A percentile compares a stretch with the other conserved stretches of the same genome.
Conservation (phyloP, 495 filamentous ascomycete species). For the Xanthoparmelia taractica region DNA sequence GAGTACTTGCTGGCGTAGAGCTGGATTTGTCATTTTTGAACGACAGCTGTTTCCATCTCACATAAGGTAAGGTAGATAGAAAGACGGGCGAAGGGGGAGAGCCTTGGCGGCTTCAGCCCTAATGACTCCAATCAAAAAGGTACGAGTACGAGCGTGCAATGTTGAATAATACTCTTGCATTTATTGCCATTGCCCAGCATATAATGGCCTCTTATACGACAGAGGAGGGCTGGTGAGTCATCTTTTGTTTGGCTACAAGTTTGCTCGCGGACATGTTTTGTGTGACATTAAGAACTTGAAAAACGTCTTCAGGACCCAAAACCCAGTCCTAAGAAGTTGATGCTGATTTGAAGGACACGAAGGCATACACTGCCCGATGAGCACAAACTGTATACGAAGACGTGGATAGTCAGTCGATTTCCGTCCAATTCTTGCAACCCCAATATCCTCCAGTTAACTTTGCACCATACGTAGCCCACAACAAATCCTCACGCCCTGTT, state of each 20-base stretch:
- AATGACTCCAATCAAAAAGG: not conserved
- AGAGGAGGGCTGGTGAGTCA: constrained; percentile 29
- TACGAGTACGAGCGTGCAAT: not conserved
- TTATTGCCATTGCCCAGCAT: not conserved
- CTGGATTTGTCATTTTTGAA: constrained; percentile 39
- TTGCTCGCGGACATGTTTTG: not conserved
- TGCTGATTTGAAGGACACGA: not conserved
- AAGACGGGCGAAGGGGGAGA: too few relatives aligned
- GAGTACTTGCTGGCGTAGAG: constrained; percentile 73
- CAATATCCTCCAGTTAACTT: not conserved
- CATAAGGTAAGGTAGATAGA: not conserved
- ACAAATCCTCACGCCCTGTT: constrained; percentile 54
- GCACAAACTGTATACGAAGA: constrained; percentile 67
- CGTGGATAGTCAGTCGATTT: constrained; percentile 61
- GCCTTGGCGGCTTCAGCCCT: not conserved
- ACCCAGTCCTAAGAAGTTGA: not conserved
- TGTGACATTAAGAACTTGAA: too few relatives aligned
- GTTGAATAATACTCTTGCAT: too few relatives aligned
- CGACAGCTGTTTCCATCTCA: not conserved
- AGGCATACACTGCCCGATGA: constrained; percentile 41
- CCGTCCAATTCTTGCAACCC: constrained; percentile 3
- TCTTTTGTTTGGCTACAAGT: not conserved
- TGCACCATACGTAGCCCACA: constrained; percentile 38
- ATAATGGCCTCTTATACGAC: constrained; percentile 20
- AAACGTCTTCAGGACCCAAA: not conserved